Evolutionary conservation across 768 basidiomycete genomes (phyloP), one percentile per base, ranked within the genome.

Genomic region (Boletus patriciae): DNA sequence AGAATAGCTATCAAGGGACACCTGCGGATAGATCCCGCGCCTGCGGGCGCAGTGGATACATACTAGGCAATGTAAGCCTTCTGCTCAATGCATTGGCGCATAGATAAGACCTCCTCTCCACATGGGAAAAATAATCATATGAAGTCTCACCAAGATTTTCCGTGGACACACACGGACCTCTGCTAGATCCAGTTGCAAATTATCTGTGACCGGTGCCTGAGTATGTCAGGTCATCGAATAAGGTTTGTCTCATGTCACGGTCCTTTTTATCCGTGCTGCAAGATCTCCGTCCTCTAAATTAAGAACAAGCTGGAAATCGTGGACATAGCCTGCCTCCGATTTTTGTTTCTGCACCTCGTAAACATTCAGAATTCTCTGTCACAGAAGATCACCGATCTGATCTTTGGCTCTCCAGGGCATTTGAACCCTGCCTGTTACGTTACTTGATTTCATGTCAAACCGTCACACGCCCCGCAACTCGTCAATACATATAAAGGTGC

Each of bases 161-260:
- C 58, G 57, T 52, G 60, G 47, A 58, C 46, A 59, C 64, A 52
- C 57, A 61, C 64, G 62, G 56, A 31, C 13, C 38, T 48, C 31
- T 54, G 49, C 41, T 46, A 50, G 52, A 56, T 61, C 42, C 60
- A 57, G 47, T 38, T 19, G 34, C 43, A 34, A 25, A 50, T 42
- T 33, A 52, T n/a, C 19, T 47, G 40, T 44, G 47, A 31, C 67
- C 31, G 50, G 69, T 71, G 54, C 67, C 71, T 73, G 61, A 36
- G 48, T 51, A 59, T 31, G 31, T 31, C 47, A 48, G 47, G 52
- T 58, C 57, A 50, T 53, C 43, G 49, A 67, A 60, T 52, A 71
- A 69, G 65, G 67, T 73, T 73, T 54, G 60, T 71, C 63, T 62
- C 67, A 71, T 69, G 67, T 59, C 67, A 55, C 19, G 63, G 60